Conservation (phyloP, 2,329 filamentous ascomycete genomes). For the Venturia nashicola region DNA sequence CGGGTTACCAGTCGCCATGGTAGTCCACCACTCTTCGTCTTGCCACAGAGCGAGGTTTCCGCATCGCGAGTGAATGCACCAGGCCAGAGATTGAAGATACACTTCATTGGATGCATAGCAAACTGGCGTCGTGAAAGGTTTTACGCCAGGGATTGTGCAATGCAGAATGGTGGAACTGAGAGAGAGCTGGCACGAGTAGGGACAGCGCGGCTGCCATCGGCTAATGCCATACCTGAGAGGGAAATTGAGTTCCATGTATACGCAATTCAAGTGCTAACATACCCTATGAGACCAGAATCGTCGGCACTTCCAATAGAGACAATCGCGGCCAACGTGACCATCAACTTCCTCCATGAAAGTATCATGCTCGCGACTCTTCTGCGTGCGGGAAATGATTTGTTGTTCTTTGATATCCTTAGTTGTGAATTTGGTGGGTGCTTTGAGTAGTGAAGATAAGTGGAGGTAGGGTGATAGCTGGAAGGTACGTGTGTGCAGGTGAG, state of each 20-base stretch:
- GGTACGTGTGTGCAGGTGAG: no score
- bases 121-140: background rate
- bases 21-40: constrained; percentile 13
- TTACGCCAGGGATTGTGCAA: background rate
- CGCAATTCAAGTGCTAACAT: background rate
- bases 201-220: background rate
- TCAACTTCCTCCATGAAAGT: background rate
- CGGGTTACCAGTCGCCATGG: background rate
- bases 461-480: no score
- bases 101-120: constrained; percentile 15
- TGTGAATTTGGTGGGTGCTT: no score
- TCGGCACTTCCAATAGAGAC: background rate
- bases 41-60: constrained; percentile 10
- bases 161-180: background rate
- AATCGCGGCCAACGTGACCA: background rate
- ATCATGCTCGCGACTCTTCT: background rate
- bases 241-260: background rate
- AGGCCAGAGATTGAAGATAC: constrained; percentile 15
- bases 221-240: background rate
- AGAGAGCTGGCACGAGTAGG: background rate
- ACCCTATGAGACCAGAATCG: background rate
- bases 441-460: no score
- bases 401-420: background rate
- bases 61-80: constrained; percentile 14
- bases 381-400: no score